Conservation (phyloP, 768 basidiomycete species). For the Lanmaoa rubissima region DNA sequence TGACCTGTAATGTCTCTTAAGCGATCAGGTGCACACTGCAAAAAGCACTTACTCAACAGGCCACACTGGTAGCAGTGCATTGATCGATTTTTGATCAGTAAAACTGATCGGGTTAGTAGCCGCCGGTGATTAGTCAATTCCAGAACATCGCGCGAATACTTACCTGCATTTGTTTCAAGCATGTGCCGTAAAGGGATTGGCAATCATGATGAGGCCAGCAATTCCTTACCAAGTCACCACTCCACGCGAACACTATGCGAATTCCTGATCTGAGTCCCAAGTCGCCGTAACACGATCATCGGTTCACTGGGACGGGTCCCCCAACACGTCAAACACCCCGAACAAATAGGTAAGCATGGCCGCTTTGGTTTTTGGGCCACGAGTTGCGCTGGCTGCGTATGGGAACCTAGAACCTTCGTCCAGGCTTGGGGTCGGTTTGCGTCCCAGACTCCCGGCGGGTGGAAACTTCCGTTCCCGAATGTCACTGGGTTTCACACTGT, state of each 20-base stretch:
- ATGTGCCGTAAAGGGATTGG: constrained; percentile 34
- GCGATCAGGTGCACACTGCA: constrained; percentile 28
- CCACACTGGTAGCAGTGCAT: constrained; percentile 24
- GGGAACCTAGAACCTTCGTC: constrained; percentile 10
- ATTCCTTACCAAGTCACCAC: constrained; percentile 9
- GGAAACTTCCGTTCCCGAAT: constrained; percentile 23
- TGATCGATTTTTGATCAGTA: constrained; percentile 33
- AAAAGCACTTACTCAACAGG: constrained; percentile 31
- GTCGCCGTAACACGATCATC: constrained; percentile 18
- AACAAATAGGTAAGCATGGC: constrained; percentile 7
- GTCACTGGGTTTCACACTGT: constrained; percentile 31
- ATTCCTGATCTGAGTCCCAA: constrained; percentile 13
- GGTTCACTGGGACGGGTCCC: constrained; percentile 15
- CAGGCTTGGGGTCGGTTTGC: constrained; percentile 4
- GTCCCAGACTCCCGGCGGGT: constrained; percentile 10
- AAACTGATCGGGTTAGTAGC: constrained; percentile 26
- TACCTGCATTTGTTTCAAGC: constrained; percentile 26
- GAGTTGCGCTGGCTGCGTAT: constrained; percentile 11
- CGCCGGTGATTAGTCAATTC: constrained; percentile 35
- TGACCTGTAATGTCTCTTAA: constrained; percentile 29
- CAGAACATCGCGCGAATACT: constrained; percentile 19
- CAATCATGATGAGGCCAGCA: constrained; percentile 29
- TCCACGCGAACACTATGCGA: constrained; percentile 9
- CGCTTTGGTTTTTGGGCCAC: constrained; percentile 7
- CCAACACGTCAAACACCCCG: constrained; percentile 16